Evolutionary conservation across 2,329 filamentous ascomycete species (phyloP).

Genomic region (Cladosporium sp.): DNA sequence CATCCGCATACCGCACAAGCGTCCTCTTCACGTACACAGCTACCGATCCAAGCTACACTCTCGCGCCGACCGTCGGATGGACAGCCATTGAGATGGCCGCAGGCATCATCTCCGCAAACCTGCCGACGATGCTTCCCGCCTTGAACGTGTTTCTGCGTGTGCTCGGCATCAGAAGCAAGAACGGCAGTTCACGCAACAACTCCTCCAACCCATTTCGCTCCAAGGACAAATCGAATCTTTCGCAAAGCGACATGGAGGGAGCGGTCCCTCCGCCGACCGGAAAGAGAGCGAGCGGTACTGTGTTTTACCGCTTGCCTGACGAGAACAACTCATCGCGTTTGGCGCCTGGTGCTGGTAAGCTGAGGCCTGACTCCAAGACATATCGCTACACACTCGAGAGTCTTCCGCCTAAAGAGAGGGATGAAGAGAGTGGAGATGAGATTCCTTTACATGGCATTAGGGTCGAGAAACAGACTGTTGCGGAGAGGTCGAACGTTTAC

Average conservation of each 20-base stretch:
- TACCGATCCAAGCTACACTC: constrained; percentile 12
- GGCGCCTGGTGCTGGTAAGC: background rate
- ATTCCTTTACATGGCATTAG: constrained; percentile 11
- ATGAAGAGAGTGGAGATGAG: constrained; percentile 13
- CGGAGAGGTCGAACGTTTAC: background rate
- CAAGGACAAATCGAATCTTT: background rate
- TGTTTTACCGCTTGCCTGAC: constrained; percentile 14
- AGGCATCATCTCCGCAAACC: constrained; percentile 14
- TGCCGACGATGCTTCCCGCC: constrained; percentile 14
- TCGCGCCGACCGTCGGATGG: constrained; percentile 14
- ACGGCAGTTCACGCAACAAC: background rate
- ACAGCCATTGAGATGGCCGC: constrained; percentile 17
- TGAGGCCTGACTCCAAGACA: constrained; percentile 1
- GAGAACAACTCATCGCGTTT: background rate
- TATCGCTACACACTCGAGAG: constrained; percentile 12
- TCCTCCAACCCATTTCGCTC: constrained; percentile 9
- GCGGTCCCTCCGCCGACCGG: background rate
- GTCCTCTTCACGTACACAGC: constrained; percentile 14
- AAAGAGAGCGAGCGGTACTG: background rate
- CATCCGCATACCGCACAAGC: constrained; percentile 13
- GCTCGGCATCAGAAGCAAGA: constrained; percentile 1
- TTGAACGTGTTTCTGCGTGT: constrained; percentile 14
- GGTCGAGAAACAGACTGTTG: background rate
- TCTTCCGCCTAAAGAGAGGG: background rate
- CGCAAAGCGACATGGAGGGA: background rate